phyloP scores from a whole-genome alignment of 106 monocot species.

The Cymbidium sinense region DNA sequence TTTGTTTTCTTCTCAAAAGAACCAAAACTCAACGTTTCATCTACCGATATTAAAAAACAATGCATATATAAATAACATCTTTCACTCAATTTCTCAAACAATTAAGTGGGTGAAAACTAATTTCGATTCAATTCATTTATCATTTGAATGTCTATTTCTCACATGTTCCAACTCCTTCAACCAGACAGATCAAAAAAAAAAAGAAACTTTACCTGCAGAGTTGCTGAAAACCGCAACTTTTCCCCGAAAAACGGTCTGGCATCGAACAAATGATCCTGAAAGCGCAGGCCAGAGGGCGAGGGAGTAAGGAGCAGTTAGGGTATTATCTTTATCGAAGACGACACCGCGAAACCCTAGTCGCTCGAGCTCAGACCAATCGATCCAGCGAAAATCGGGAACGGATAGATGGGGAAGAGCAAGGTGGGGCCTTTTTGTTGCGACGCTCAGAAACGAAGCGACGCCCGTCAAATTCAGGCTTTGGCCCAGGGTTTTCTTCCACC shows the following conservation, averaged over 20 bases:
- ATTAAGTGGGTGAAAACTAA: background rate
- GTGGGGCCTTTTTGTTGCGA: conserved; percentile 29
- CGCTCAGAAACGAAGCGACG: conserved; percentile 33
- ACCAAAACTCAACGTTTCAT: too few species aligned
- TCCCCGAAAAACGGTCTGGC: conserved; percentile 43
- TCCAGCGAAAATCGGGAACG: conserved; percentile 67
- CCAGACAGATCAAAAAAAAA: background rate
- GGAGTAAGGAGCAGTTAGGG: conserved; percentile 81
- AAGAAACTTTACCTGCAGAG: conserved; percentile 51
- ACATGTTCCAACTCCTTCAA: background rate
- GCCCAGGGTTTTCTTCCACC: conserved; percentile 49
- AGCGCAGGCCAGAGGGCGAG: conserved; percentile 60
- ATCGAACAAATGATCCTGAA: conserved; percentile 31
- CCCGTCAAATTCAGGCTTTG: conserved; percentile 70
- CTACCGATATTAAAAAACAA: conserved; percentile 80
- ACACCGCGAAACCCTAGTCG: conserved; percentile 74
- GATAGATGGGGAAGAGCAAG: conserved; percentile 74
- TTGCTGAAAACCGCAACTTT: conserved; percentile 74
- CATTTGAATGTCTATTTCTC: too few species aligned
- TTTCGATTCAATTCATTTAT: background rate
- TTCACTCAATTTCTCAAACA: conserved; percentile 50
- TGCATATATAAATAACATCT: conserved; percentile 90
- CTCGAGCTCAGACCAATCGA: conserved; percentile 74
- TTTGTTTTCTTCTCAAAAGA: too few species aligned
- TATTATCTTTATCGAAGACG: conserved; percentile 98